Evolutionary conservation across 306 rosid genomes (phyloP), one percentile per base, ranked within the genome.

Genomic region (Delonix regia): DNA sequence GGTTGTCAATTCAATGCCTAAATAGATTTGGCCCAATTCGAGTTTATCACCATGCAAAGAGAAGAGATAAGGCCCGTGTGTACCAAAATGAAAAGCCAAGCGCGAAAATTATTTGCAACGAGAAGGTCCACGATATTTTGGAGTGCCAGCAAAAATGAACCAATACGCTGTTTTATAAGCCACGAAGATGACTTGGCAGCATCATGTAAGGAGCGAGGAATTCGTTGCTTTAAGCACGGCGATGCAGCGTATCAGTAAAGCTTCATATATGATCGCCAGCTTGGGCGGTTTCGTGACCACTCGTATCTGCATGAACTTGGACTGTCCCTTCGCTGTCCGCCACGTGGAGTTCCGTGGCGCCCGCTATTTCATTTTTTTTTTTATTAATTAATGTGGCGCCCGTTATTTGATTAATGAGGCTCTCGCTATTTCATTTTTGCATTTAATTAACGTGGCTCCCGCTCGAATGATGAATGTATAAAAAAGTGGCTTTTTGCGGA

Each of bases 271-370:
- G 6, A 51, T 22, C 1, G 33, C 18, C 13, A 25, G 30, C 12
- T 22, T n/a, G 16, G 61, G 80, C 75, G 78, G 84, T 72, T 82
- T 34, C 33, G 1, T 62, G 21, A 34, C 6, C 28, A 1, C 71
- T 34, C 33, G 1, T 62, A 21, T 44, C 6, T 38, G 3, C 71
- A 2, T 16, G 19, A 56, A 42, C 10, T 28, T 49, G 21, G 41
- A 25, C 5, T 0, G 51, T 68, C 66, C 45, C n/a, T 38, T 74
- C 10, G 62, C 30, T 82, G 57, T 51, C 65, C 10, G 83, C 89
- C 87, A 86, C 93, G 87, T 89, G 90, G 83, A 62, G 11, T 76
- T 75, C 79, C 71, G 85, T 82, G 84, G 56, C 48, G 18, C 74
- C 51, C 57, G 69, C 80, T 16, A 11, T 56, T 80, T 39, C 41